Percentiles rank a stretch among this genome's conserved stretches.
These are phyloP conservation scores for Earliella scabrosa DNA, from an alignment of 1,284 basidiomycete genomes.

Conservation along the genomic window DNA sequence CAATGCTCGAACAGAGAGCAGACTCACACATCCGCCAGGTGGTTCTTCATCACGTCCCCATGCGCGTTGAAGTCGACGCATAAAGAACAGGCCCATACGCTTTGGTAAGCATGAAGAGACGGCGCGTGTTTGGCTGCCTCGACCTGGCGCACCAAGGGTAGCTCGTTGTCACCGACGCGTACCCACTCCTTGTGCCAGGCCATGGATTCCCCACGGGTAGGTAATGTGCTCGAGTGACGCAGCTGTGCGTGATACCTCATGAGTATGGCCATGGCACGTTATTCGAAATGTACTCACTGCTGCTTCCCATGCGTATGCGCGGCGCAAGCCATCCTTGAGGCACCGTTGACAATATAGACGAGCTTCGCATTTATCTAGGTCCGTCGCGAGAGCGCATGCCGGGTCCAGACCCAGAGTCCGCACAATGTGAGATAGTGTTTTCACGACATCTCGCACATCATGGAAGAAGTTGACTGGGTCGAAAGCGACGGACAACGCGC, in stretches of 20 bases:
- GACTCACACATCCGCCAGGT: neutral
- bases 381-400: neutral
- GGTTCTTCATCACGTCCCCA: neutral
- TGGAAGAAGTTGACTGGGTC: neutral
- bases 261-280: neutral
- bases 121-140: neutral
- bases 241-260: neutral
- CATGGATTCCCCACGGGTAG: neutral
- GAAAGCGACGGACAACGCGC: neutral
- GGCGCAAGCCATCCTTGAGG: neutral
- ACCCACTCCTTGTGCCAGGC: neutral
- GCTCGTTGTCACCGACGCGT: neutral
- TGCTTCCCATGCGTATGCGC: neutral
- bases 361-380: neutral
- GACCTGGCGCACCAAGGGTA: neutral
- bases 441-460: neutral
- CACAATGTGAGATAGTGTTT: neutral
- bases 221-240: neutral
- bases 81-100: neutral
- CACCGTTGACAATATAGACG: neutral
- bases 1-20: too few species aligned
- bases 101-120: neutral
- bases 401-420: neutral
- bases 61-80: neutral
- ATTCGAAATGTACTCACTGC: neutral